Conservation (phyloP, 176 grass and related monocot species). For the Bromus sterilis region DNA sequence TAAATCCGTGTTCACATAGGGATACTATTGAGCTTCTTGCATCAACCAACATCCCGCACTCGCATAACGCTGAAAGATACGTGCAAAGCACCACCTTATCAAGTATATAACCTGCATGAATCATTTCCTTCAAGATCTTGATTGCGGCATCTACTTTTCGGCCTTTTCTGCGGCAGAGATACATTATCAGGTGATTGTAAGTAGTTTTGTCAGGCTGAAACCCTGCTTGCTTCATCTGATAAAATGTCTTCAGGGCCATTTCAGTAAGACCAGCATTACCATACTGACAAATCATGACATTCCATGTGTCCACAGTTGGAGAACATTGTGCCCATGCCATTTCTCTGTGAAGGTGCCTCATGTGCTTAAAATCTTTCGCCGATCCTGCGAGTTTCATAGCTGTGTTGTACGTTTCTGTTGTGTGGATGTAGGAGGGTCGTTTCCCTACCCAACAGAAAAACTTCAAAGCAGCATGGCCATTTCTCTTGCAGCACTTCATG, state of each 20-base stretch:
- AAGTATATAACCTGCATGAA: slow-evolving; percentile 38
- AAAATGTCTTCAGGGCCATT: slow-evolving; percentile 54
- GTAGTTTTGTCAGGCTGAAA: slow-evolving; percentile 54
- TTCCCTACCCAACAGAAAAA: slow-evolving; percentile 74
- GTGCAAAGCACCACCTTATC: slow-evolving; percentile 39
- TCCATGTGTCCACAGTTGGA: slow-evolving; percentile 69
- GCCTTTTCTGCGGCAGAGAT: slow-evolving; percentile 63
- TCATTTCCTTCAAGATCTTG: slow-evolving; percentile 77
- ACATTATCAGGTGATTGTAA: slow-evolving; percentile 67
- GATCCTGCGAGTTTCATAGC: slow-evolving; percentile 83
- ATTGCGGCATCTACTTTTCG: slow-evolving; percentile 54
- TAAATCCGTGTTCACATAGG: slow-evolving; percentile 63
- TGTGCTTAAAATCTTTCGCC: slow-evolving; percentile 85
- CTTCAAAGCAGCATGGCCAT: slow-evolving; percentile 49
- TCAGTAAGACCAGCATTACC: slow-evolving; percentile 76
- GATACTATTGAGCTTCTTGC: slow-evolving; percentile 42
- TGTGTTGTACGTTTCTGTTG: slow-evolving; percentile 56
- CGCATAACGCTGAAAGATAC: slow-evolving; percentile 73
- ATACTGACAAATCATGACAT: slow-evolving; percentile 77
- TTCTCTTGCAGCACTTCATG: slow-evolving; percentile 50
- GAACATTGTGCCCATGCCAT: slow-evolving; percentile 50
- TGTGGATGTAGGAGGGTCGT: slow-evolving; percentile 42
- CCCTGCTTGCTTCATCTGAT: slow-evolving; percentile 50
- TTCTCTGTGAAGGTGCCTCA: slow-evolving; percentile 74
- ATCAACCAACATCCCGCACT: slow-evolving; percentile 46